Base-by-base conservation (phyloP, 1,284 basidiomycete species). In the Xerocomus minutiporus region DNA sequence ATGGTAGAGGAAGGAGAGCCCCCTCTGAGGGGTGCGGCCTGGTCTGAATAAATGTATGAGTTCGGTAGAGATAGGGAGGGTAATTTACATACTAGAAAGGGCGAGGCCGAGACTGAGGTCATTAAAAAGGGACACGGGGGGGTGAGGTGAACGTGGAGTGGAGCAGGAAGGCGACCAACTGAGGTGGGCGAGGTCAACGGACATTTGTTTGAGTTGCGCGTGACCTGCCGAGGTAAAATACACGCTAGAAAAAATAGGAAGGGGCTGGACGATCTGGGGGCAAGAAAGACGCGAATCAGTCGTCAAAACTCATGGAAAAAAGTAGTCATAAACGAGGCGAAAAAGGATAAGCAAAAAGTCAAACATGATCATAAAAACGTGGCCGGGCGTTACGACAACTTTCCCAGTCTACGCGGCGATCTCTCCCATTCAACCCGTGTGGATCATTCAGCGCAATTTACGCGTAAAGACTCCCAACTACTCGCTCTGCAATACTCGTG, bases 401-500 rank as follows among this genome's bases (percentile, higher is more conserved):
- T 36, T 39, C 35, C 35, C 35, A 36, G 35, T 36, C 35, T n/a
- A 34, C 31, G 11, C 31, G 11, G 20, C 20, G 20, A 20, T 20
- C 20, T 20, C 20, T 20, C 20, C 20, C 20, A 26, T 26, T 26
- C 29, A 29, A 29, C 29, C 6, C 29, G 1, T 31, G 31, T 12
- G 31, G 31, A 32, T 32, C 31, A 32, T 32, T 13, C 31, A 32
- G 5, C 31, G 12, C n/a, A 15, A 36, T 17, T 8, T 38, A 38
- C 36, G 15, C 15, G 8, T n/a, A 20, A 26, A 59, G 5, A 28
- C 36, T 34, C 35, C 41, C 50, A 5, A 62, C 60, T 2, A 81
- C 65, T 39, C 73, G 71, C 43, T 73, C 73, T 40, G 74, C 72
- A 50, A 90, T 83, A 13, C 62, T 64, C 58, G 70, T 64, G 66